Evolutionary conservation across 495 filamentous ascomycete species (phyloP), one percentile per base, ranked within the genome.

Genomic region (Xeromyces bisporus): DNA sequence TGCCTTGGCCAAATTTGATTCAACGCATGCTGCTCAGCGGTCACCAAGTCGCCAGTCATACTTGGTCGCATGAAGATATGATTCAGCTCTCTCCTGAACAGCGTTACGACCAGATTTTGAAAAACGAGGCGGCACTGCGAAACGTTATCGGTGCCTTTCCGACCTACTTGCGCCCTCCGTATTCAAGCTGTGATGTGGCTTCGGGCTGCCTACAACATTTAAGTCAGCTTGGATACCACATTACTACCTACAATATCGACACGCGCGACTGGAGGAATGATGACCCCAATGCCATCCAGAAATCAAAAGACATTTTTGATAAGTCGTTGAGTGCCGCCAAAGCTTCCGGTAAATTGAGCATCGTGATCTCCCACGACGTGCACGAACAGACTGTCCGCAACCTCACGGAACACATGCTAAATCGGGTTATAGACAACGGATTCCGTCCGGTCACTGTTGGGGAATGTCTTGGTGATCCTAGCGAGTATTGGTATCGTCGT

Each of bases 1-100:
- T 62, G 14, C 64, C 63, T 2, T 80, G 71, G 58, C 60, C 60
- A 12, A 44, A 57, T 6, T 56, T 82, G 23, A 77, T 89, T 26
- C 47, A 69, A 56, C 74, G 79, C 37, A 82, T 75, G 75, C 50
- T 61, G 37, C 52, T 51, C 26, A 63, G 61, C 30, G 80, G 81
- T n/a, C 83, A 92, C 45, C 83, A 89, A 47, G 60, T 92, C 32
- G 82, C 75, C 17, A 78, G 73, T 41, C 83, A 92, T 41, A 89
- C 79, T 1, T 92, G 80, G 81, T 80, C 76, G 23, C 83, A 92
- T 41, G 58, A 74, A 55, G 66, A 83, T 61, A 53, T 83, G 40
- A 64, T 66, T 51, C 64, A 67, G 44, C 46, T 72, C 47, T 57
- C 67, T 30, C 37, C 67, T 31, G 44, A 43, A 17, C 46, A 76